Conservation (phyloP, 2,329 filamentous ascomycete genomes). For the Aspergillus fumigatus region DNA sequence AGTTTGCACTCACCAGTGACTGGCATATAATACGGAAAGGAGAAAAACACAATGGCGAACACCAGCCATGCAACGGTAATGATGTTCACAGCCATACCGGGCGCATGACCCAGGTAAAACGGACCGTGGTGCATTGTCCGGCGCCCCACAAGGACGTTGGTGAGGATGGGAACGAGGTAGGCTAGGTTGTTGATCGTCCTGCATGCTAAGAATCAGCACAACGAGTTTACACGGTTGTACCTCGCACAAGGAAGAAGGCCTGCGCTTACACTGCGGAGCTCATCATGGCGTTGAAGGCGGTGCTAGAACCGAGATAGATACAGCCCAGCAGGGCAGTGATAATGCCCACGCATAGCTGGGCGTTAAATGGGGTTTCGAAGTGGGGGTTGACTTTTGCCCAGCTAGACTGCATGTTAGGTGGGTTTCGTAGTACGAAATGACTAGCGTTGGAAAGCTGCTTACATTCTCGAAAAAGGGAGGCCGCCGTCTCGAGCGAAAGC, state of each 20-base stretch:
- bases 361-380: conserved; percentile 49
- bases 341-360: conserved; percentile 48
- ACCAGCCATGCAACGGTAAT: conserved; percentile 45
- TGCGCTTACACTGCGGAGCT: conserved; percentile 15
- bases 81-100: conserved; percentile 42
- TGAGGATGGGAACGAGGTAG: conserved; percentile 44
- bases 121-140: conserved; percentile 42
- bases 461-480: conserved; percentile 28
- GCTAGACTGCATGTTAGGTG: conserved; percentile 19
- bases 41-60: conserved; percentile 49
- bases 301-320: conserved; percentile 63
- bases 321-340: conserved; percentile 55
- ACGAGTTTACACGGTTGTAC: too few species aligned
- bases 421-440: not conserved
- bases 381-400: conserved; percentile 41
- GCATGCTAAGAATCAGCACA: not conserved
- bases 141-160: conserved; percentile 44
- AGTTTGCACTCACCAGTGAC: conserved; percentile 20
- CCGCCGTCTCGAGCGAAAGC: conserved; percentile 54
- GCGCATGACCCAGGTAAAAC: conserved; percentile 40
- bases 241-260: not conserved
- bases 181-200: conserved; percentile 46
- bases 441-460: not conserved
- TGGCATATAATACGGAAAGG: conserved; percentile 39
- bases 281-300: conserved; percentile 59